phyloP scores from a whole-genome alignment of 2,329 filamentous ascomycete species.

The Alternaria triticina region DNA sequence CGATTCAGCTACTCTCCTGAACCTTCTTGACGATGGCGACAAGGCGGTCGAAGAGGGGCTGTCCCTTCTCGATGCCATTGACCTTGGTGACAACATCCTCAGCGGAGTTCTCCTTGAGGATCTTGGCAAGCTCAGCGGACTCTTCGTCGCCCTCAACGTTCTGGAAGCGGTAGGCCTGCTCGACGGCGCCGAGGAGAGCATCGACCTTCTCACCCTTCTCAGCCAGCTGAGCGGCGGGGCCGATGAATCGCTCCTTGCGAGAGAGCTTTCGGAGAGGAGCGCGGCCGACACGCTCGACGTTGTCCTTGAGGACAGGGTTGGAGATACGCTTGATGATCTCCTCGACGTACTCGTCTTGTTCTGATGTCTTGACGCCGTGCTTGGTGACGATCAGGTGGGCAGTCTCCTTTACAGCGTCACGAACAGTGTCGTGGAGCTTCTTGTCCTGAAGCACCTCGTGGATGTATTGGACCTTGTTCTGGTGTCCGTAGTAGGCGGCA shows the following conservation, averaged over 20 bases:
- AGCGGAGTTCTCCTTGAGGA: conserved; percentile 76
- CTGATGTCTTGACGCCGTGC: conserved; percentile 75
- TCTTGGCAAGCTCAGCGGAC: conserved; percentile 82
- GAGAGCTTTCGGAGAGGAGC: conserved; percentile 92
- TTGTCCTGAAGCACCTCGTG: conserved; percentile 86
- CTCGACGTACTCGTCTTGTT: conserved; percentile 86
- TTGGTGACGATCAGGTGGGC: conserved; percentile 84
- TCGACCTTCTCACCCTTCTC: conserved; percentile 77
- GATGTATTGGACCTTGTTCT: conserved; percentile 83
- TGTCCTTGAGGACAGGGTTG: conserved; percentile 91
- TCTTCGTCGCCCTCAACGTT: conserved; percentile 92
- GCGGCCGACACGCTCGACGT: conserved; percentile 92
- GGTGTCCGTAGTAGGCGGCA: conserved; percentile 92
- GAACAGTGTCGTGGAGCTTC: conserved; percentile 79
- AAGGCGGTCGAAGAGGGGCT: conserved; percentile 79
- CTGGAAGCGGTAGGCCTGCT: conserved; percentile 95
- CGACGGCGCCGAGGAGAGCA: conserved; percentile 79
- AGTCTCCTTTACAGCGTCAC: conserved; percentile 82
- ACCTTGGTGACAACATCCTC: conserved; percentile 80
- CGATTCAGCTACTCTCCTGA: conserved; percentile 55
- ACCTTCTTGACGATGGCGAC: conserved; percentile 83
- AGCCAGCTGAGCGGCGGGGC: conserved; percentile 86
- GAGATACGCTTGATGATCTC: conserved; percentile 92
- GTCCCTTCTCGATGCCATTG: conserved; percentile 76
- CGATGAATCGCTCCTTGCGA: conserved; percentile 95